Evolutionary conservation across 495 filamentous ascomycete species (phyloP).

Genomic region (Trichoderma orchidacearum): DNA sequence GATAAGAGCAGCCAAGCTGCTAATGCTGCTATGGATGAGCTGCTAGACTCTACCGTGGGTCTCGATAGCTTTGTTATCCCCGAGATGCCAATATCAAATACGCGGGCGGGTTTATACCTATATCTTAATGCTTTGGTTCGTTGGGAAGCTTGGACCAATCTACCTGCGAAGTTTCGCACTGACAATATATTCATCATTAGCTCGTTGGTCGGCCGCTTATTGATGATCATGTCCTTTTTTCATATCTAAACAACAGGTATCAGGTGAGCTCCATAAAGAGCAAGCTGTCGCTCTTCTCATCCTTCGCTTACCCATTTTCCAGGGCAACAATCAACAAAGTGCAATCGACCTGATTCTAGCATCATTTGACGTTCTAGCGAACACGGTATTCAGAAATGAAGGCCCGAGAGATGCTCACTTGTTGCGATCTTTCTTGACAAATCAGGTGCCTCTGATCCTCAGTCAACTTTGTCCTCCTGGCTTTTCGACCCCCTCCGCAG

Average conservation of each 20-base stretch:
- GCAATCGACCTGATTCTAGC: slow-evolving; percentile 72
- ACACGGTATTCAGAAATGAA: slow-evolving; percentile 71
- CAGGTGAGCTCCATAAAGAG: too few relatives aligned
- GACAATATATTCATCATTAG: slow-evolving; percentile 26
- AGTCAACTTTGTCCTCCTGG: background rate
- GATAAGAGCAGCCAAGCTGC: slow-evolving; percentile 30
- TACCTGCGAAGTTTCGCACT: slow-evolving; percentile 6
- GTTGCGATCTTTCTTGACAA: slow-evolving; percentile 84
- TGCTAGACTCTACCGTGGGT: slow-evolving; percentile 32
- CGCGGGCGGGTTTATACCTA: slow-evolving; percentile 85
- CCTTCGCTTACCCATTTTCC: background rate
- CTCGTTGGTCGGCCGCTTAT: slow-evolving; percentile 69
- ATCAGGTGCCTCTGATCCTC: slow-evolving; percentile 78
- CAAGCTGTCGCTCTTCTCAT: slow-evolving; percentile 32
- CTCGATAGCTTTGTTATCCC: slow-evolving; percentile 42
- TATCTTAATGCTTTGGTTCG: slow-evolving; percentile 76
- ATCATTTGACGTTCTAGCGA: slow-evolving; percentile 78
- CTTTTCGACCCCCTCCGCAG: slow-evolving; percentile 40
- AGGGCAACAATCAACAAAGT: slow-evolving; percentile 64
- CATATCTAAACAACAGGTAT: slow-evolving; percentile 72
- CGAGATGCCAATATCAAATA: slow-evolving; percentile 55
- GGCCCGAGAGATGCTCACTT: slow-evolving; percentile 55
- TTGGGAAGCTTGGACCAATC: background rate
- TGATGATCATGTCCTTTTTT: slow-evolving; percentile 66
- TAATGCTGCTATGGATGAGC: slow-evolving; percentile 33